Base-by-base conservation (phyloP, 192 early-diverging fungal genomes). In the Linnemannia hyalina region DNA sequence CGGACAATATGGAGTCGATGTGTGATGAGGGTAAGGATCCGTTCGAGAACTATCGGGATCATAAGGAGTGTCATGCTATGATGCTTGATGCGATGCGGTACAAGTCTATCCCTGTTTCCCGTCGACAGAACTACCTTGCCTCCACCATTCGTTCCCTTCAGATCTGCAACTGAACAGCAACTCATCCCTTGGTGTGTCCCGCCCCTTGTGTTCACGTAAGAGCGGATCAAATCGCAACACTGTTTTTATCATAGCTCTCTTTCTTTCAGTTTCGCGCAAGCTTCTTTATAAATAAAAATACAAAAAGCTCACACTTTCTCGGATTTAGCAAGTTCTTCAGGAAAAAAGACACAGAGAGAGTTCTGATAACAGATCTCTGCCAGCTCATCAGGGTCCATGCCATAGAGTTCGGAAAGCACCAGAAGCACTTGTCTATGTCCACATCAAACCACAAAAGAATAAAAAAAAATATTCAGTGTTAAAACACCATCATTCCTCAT, bases 261-360 rank as follows among this genome's bases (percentile, higher is more conserved):
- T n/a, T n/a, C n/a, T 18, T 49, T 16, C 47, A 49, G 15, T 16
- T 3, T 49, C 16, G 15, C 16, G 10, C 47, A 16, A 44, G 10
- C 10, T 6, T 10, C 11, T 11, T 6, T 6, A 29, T 60, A 10
- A 65, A 35, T 65, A 32, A 65, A 32, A 65, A 13, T 35, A 65
- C 9, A 65, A 32, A 5, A 57, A 1, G 55, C 11, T 32, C 26
- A 52, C 49, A 15, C 11, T 6, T 32, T 70, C 38, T 70, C 69
- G 10, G 6, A 41, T 54, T 44, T 23, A 16, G 26, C 32, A 44
- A 55, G 72, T 32, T 74, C 65, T 47, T 73, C 70, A 38, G 79
- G 83, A 74, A 95, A 94, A 83, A 96, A 96, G 47, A 96, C 93
- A 4, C 87, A 35, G 41, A 81, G 69, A 0, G 96, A 96, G 78